phyloP scores from a whole-genome alignment of 2,329 filamentous ascomycete genomes.

The Apiospora malaysiana region DNA sequence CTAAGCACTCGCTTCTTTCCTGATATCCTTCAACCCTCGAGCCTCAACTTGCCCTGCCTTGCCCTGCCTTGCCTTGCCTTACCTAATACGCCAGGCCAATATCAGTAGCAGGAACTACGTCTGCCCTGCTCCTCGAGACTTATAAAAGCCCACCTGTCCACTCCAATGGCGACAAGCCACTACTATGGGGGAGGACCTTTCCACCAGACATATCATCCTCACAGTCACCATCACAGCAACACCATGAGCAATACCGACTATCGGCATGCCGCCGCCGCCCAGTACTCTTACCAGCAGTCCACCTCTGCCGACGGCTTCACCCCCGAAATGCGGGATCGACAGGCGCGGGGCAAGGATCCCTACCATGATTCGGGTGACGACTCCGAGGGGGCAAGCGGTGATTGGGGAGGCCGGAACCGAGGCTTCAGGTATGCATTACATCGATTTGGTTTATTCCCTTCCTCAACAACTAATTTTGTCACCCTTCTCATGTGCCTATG shows the following conservation, averaged over 20 bases:
- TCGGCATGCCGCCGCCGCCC: constrained; percentile 9
- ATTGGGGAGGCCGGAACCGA: constrained; percentile 26
- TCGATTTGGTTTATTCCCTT: background rate
- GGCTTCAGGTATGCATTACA: constrained; percentile 23
- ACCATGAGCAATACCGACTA: constrained; percentile 14
- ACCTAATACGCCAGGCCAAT: background rate
- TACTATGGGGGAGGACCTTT: constrained; percentile 3
- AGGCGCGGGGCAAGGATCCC: constrained; percentile 64
- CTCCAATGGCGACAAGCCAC: constrained; percentile 15
- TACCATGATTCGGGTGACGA: constrained; percentile 46
- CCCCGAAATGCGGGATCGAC: constrained; percentile 59
- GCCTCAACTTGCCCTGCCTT: background rate
- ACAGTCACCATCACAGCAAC: constrained; percentile 2
- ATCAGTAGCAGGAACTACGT: background rate
- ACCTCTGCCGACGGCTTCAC: constrained; percentile 46
- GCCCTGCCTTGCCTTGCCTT: background rate
- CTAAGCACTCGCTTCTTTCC: background rate
- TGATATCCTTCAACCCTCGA: background rate
- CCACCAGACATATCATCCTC: constrained; percentile 8
- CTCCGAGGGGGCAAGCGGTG: constrained; percentile 36
- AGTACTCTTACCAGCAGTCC: constrained; percentile 10
- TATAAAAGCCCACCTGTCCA: constrained; percentile 5
- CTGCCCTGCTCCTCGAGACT: background rate
- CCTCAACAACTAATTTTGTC: no score
- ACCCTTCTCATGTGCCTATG: background rate